These are phyloP conservation scores for Pseudoperonospora humuli DNA, from an alignment of 352 stramenopile genomes.

Conservation along the genomic window DNA sequence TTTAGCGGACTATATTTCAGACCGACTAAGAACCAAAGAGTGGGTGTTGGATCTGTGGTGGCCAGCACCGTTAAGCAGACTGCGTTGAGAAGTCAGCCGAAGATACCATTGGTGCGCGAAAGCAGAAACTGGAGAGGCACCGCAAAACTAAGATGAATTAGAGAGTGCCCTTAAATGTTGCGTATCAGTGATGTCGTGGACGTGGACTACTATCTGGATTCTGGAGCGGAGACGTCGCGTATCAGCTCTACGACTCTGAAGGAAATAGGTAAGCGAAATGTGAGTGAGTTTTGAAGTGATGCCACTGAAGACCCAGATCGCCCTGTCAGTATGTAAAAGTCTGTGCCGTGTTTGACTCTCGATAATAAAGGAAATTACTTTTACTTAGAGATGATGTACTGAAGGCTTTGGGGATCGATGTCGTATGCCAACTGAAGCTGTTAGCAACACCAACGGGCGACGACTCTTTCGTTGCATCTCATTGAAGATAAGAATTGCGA, in stretches of 20 bases:
- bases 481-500: conserved; percentile 3
- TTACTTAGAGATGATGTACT: conserved; percentile 11
- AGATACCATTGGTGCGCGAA: neutral
- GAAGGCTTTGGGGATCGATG: conserved; percentile 6
- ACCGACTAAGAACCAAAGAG: conserved; percentile 1
- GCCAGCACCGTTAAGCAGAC: conserved; percentile 6
- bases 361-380: conserved; percentile 4
- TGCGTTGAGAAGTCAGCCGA: neutral
- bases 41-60: conserved; percentile 14
- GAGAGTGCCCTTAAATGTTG: conserved; percentile 1
- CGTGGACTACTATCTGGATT: conserved; percentile 8
- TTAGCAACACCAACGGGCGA: neutral
- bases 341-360: conserved; percentile 6
- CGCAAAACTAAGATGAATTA: conserved; percentile 10
- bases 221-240: conserved; percentile 7
- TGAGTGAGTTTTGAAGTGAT: neutral
- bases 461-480: no score
- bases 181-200: conserved; percentile 4
- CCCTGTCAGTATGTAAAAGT: conserved; percentile 6
- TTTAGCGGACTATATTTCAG: conserved; percentile 5
- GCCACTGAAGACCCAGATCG: neutral
- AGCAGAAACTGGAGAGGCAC: conserved; percentile 3
- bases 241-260: conserved; percentile 10
- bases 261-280: conserved; percentile 1
- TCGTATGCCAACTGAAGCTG: conserved; percentile 6